Percentiles rank a stretch among this genome's conserved stretches.
Conservation (phyloP, 192 early-diverging fungal genomes). For the Coemansia sp. region DNA sequence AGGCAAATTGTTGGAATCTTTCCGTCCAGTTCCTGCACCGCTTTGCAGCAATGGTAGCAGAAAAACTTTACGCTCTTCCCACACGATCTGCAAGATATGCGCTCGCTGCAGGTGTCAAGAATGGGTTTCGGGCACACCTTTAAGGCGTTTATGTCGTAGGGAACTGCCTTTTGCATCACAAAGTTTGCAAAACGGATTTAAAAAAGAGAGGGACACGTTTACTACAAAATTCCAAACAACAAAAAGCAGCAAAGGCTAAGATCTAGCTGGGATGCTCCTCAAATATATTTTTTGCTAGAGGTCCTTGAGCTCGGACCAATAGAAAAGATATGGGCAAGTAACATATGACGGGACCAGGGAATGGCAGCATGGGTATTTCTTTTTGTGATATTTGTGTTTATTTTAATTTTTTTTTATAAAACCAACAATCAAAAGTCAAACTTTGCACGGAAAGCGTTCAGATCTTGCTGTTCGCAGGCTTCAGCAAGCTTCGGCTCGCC, state of each 20-base stretch:
- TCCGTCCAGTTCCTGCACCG: conserved; percentile 52
- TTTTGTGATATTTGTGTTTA: too few relatives aligned
- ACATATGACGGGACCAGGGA: too few relatives aligned
- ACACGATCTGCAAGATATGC: conserved; percentile 61
- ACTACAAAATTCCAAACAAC: not conserved
- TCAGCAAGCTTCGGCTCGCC: conserved; percentile 78
- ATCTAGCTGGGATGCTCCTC: not conserved
- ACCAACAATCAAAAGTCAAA: conserved; percentile 74
- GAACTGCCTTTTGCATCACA: conserved; percentile 14
- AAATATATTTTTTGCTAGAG: not conserved
- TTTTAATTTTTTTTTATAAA: too few relatives aligned
- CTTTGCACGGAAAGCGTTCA: conserved; percentile 76
- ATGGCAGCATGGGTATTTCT: too few relatives aligned
- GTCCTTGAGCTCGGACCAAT: not conserved
- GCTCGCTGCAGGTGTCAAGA: conserved; percentile 45
- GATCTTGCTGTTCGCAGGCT: conserved; percentile 74
- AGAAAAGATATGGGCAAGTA: not conserved
- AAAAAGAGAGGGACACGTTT: too few relatives aligned
- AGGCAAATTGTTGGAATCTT: conserved; percentile 65
- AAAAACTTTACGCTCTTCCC: conserved; percentile 67
- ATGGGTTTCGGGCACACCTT: conserved; percentile 23
- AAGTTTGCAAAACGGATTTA: not conserved
- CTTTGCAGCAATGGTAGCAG: conserved; percentile 69
- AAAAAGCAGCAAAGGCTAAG: not conserved
- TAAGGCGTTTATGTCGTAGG: conserved; percentile 43